Base-by-base conservation (phyloP, 768 basidiomycete species). In the Rhodotorula diobovata region DNA sequence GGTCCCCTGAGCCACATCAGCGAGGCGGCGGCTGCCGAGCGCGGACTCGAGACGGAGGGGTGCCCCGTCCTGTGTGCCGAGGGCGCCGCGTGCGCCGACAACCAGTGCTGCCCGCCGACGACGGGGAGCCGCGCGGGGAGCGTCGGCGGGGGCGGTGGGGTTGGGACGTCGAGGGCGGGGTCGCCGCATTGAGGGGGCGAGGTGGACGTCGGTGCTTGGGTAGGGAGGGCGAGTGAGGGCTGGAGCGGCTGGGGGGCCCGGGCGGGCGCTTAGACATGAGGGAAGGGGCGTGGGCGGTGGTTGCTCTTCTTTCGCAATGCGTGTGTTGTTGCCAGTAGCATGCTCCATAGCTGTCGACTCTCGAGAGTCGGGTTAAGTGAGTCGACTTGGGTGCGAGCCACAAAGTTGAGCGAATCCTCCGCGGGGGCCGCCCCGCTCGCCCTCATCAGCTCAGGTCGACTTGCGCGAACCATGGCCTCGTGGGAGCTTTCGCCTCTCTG, bases 41-140 rank as follows among this genome's bases (percentile, higher is more conserved):
- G 45, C 25, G 70, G 70, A 0, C 55, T 63, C 23, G 67, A 68
- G 56, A 43, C 71, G n/a, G 70, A 69, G 30, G 70, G 67, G 6
- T 77, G 76, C 67, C 61, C 70, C 10, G 68, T 75, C 16, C 59
- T 69, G 14, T 77, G 76, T 56, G 72, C 68, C 46, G 76, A 76
- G 57, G 76, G 73, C 55, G 63, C 54, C 21, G 25, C 37, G 10
- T 77, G 76, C 51, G 53, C 53, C 3, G 69, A 67, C 53, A 53
- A 35, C 16, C 45, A 61, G 45, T 77, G 73, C 63, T 74, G 76
- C 61, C 73, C 76, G 53, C 76, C 76, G 35, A 37, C 32, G 34
- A 34, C 4, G n/a, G n/a, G 7, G 51, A 53, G 51, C 51, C 8
- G 73, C 60, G 32, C 25, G n/a, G 23, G 23, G 60, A 53, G n/a